Conservation (phyloP, 176 grass and related monocot genomes). For the Alopecurus myosuroides region DNA sequence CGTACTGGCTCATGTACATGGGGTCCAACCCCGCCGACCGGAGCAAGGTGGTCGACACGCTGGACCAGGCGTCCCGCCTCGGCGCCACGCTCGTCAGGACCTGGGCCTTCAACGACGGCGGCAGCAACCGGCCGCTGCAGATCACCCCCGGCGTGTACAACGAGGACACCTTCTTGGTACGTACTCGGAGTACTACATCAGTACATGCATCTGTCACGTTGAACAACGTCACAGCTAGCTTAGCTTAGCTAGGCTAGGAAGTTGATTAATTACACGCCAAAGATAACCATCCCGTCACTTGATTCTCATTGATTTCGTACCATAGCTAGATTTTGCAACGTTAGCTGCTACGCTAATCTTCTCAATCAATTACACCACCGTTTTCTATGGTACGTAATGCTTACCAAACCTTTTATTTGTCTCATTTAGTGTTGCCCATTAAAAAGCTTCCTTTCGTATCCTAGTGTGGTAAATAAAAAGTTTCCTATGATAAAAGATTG, state of each 20-base stretch:
- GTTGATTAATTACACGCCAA: neutral
- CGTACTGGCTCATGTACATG: conserved; percentile 80
- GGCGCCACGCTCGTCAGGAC: conserved; percentile 53
- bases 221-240: neutral
- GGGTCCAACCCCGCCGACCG: conserved; percentile 41
- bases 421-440: neutral
- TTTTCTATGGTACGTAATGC: neutral
- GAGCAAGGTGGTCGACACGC: conserved; percentile 42
- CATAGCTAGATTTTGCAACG: neutral
- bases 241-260: neutral
- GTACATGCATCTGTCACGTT: neutral
- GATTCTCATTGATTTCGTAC: neutral
- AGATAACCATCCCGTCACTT: neutral
- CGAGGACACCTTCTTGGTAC: conserved; percentile 63
- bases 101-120: conserved; percentile 87
- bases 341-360: neutral
- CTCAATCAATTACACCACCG: neutral
- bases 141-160: conserved; percentile 67
- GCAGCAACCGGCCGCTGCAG: conserved; percentile 52
- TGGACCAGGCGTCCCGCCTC: conserved; percentile 46
- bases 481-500: neutral
- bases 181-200: too few relatives aligned
- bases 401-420: neutral
- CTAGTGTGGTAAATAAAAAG: neutral
- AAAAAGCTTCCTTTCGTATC: neutral